A percentile compares a stretch with the other conserved stretches of the same genome.
These are phyloP conservation scores for Starmerella vaccinii DNA, from an alignment of 805 yeast species.

Conservation along the genomic window DNA sequence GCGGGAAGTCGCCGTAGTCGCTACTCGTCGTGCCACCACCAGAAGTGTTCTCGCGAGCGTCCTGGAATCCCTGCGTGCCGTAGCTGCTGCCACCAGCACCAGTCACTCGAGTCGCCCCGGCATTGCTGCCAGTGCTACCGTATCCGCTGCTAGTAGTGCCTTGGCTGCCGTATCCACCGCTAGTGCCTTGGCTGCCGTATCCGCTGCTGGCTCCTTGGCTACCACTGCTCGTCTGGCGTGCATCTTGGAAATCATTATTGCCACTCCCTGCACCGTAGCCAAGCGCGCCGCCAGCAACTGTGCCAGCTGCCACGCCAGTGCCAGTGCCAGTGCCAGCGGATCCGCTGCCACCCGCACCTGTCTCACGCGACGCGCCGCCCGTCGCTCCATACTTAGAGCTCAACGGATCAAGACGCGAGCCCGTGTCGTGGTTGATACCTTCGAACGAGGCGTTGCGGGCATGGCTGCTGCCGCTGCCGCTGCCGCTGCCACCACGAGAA, in stretches of 20 bases:
- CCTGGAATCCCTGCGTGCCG: neutral
- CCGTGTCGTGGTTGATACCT: constrained; percentile 11
- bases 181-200: neutral
- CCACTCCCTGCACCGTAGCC: neutral
- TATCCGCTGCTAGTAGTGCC: neutral
- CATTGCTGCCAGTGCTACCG: neutral
- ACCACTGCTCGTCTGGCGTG: neutral
- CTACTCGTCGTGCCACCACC: no score
- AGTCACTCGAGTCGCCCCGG: neutral
- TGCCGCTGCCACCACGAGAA: neutral
- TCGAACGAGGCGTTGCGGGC: constrained; percentile 11
- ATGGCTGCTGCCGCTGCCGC: no score
- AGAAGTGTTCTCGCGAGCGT: neutral
- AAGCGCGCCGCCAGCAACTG: neutral
- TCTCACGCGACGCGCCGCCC: neutral
- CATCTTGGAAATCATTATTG: neutral
- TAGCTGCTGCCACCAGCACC: neutral
- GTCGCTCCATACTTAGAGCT: constrained; percentile 11
- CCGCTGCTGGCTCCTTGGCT: neutral
- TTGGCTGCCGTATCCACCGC: neutral
- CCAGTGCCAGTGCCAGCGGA: neutral
- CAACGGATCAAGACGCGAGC: constrained; percentile 16
- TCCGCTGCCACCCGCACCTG: neutral
- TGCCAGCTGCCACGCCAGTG: neutral
- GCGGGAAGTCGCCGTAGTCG: neutral